Base-by-base conservation (phyloP, 116 monocot species). In the Posidonia oceanica region DNA sequence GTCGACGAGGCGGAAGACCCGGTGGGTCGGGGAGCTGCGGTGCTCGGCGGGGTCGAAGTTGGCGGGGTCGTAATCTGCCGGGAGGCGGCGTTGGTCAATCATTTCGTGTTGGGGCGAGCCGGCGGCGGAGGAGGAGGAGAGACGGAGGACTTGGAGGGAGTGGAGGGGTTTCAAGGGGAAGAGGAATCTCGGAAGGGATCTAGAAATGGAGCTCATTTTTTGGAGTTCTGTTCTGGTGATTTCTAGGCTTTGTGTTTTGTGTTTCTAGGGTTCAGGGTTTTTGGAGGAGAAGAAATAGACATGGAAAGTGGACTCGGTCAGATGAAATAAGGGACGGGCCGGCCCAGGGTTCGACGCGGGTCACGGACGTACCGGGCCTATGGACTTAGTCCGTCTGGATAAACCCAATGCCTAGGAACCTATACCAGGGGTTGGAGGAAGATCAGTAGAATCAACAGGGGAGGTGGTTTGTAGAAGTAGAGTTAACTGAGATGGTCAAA, bases 1-100 rank as follows among this genome's bases (percentile, higher is more conserved):
- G 54, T 95, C 95, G 60, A 95, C 95, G 52, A 95, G 95, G 67
- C 83, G 84, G 86, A 85, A 95, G 22, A 95, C 95, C 36, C 88
- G 88, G 14, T 74, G 77, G 38, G 84, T 72, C 4, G 95, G 95
- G 1, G 91, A 91, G 69, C 68, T 69, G 2, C 83, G 83, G 65
- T 84, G 84, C 54, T 74, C 75, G 7, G 88, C 39, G 4, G 92
- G 88, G 75, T 92, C 88, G 74, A 92, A 92, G 39, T 80, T 88
- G 22, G 86, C n/a, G 16, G 86, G 86, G 64, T 92, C 84, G 69
- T 92, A 92, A 80, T 84, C 83, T 10, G 86, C 67, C 11, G 92
- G 92, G 38, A 92, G 88, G 69, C 78, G 73, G 40, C 92, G 80
- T 70, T 77, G 85, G 76, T 92, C 92, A 79, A 91, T 69, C 58